Conservation (phyloP, 1,139 yeast species). For the Taphrina sp. region DNA sequence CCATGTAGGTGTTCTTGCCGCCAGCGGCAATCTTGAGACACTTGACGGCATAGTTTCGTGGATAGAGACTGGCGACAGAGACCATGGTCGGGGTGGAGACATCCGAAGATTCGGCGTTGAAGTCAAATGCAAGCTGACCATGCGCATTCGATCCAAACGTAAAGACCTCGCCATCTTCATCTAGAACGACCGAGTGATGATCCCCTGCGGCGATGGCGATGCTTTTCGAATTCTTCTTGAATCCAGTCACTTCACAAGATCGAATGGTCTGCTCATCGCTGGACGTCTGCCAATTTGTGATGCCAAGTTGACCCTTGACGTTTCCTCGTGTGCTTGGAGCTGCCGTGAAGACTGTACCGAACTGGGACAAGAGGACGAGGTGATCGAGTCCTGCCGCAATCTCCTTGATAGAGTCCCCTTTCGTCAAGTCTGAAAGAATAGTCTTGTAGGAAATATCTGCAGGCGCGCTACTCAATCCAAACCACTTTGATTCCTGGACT, state of each 20-base stretch:
- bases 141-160: slow-evolving; percentile 79
- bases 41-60: slow-evolving; percentile 42
- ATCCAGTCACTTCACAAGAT: slow-evolving; percentile 44
- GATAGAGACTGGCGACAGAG: slow-evolving; percentile 48
- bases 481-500: slow-evolving; percentile 23
- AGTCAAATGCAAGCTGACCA: slow-evolving; percentile 81
- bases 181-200: slow-evolving; percentile 67
- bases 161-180: slow-evolving; percentile 62
- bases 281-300: slow-evolving; percentile 44
- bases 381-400: slow-evolving; percentile 66
- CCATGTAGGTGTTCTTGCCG: slow-evolving; percentile 60
- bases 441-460: slow-evolving; percentile 7
- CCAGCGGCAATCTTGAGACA: slow-evolving; percentile 62
- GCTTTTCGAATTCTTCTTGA: slow-evolving; percentile 21
- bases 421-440: slow-evolving; percentile 40
- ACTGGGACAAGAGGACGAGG: slow-evolving; percentile 57
- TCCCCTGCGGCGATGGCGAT: slow-evolving; percentile 68
- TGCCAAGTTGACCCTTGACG: slow-evolving; percentile 73
- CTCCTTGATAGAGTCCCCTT: slow-evolving; percentile 53
- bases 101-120: slow-evolving; percentile 58
- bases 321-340: slow-evolving; percentile 48
- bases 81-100: slow-evolving; percentile 67
- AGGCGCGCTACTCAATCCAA: slow-evolving; percentile 25
- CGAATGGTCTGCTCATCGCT: slow-evolving; percentile 38
- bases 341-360: slow-evolving; percentile 50